Percentiles rank a stretch among this genome's conserved stretches.
Conservation (phyloP, 192 early-diverging fungal species). For the Dispira parvispora region DNA sequence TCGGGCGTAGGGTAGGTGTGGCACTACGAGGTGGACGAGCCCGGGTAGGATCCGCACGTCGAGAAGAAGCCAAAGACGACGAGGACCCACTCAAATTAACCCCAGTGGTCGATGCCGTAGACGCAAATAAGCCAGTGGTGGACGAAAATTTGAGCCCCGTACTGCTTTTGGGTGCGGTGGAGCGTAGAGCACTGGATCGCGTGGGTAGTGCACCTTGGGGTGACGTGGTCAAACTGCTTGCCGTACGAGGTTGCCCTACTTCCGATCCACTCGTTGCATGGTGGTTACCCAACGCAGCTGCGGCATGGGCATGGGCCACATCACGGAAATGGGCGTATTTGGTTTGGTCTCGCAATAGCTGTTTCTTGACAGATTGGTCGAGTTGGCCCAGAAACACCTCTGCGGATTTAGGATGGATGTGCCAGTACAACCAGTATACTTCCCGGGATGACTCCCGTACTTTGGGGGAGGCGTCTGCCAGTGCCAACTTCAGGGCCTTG, state of each 20-base stretch:
- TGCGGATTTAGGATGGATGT: neutral
- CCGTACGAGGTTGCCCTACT: neutral
- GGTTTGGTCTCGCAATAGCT: slow-evolving; percentile 7
- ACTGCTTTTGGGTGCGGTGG: neutral
- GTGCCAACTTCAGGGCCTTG: neutral
- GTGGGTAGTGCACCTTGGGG: neutral
- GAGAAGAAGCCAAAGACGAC: neutral
- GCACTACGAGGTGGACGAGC: neutral
- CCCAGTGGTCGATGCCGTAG: neutral
- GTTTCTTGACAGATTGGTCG: neutral
- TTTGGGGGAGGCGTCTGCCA: slow-evolving; percentile 5
- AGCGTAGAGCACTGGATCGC: neutral
- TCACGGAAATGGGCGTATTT: slow-evolving; percentile 7
- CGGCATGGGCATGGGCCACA: neutral
- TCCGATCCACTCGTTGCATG: neutral
- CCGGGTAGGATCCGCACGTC: neutral
- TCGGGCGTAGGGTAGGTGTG: too few species aligned
- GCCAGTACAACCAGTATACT: slow-evolving; percentile 10
- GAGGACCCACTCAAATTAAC: neutral
- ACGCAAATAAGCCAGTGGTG: slow-evolving; percentile 2
- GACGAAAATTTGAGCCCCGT: neutral
- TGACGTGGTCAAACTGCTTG: neutral
- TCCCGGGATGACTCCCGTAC: slow-evolving; percentile 6
- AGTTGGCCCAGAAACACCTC: neutral
- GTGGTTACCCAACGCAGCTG: neutral